Conservation (phyloP, 345 rosid species). For the rapeseed (Brassica napus) region DNA sequence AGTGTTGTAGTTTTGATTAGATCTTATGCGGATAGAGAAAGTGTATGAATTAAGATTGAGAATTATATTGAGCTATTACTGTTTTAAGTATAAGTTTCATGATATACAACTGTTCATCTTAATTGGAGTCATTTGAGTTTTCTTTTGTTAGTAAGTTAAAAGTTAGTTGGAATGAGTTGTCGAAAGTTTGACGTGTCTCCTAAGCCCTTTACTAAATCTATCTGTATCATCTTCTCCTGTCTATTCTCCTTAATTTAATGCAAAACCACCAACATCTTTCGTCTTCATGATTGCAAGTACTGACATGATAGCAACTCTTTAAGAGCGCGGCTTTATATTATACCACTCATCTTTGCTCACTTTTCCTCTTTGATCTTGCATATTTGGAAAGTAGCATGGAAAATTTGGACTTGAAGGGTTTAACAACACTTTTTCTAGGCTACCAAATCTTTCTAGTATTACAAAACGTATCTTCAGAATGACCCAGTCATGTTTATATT, state of each 20-base stretch:
- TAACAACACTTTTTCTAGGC: constrained; percentile 2
- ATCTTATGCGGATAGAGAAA: neutral
- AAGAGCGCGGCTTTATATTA: constrained; percentile 9
- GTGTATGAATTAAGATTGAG: neutral
- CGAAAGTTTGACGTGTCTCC: constrained; percentile 41
- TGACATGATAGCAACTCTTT: constrained; percentile 41
- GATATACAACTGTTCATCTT: neutral
- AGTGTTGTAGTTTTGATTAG: neutral
- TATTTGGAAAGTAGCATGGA: neutral
- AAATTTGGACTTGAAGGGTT: neutral
- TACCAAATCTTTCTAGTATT: neutral
- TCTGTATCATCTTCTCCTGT: constrained; percentile 41
- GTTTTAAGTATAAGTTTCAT: neutral
- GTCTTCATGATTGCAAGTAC: constrained; percentile 26
- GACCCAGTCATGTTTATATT: neutral
- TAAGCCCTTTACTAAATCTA: constrained; percentile 35
- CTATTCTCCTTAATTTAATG: constrained; percentile 19
- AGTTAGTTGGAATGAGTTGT: constrained; percentile 43
- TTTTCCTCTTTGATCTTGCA: constrained; percentile 12
- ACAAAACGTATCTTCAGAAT: constrained; percentile 11
- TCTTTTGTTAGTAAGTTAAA: constrained; percentile 4
- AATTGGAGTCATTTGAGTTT: constrained; percentile 6
- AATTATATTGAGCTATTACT: neutral
- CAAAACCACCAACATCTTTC: neutral
- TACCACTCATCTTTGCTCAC: constrained; percentile 5